Conservation (phyloP, 2,329 filamentous ascomycete genomes). For the Epichloe sibirici region DNA sequence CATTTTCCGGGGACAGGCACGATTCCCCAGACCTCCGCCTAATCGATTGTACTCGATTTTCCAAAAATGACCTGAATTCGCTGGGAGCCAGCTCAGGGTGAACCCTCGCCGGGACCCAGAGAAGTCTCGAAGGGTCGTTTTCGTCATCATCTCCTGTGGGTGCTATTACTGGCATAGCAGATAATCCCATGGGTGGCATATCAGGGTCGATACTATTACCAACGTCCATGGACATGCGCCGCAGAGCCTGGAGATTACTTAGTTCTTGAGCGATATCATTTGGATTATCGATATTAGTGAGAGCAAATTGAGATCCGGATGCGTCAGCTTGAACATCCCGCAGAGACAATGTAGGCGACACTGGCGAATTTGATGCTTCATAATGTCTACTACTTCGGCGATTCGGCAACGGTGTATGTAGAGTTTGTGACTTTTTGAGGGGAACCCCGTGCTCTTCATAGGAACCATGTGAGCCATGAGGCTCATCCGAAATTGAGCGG, state of each 20-base stretch:
- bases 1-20: conserved; percentile 43
- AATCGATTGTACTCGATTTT: conserved; percentile 84
- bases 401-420: conserved; percentile 26
- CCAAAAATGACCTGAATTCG: conserved; percentile 93
- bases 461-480: conserved; percentile 15
- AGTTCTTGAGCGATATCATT: conserved; percentile 85
- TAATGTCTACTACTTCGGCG: conserved; percentile 29
- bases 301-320: conserved; percentile 55
- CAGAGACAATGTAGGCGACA: conserved; percentile 41
- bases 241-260: conserved; percentile 80
- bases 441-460: conserved; percentile 20
- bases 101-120: conserved; percentile 91
- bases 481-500: conserved; percentile 35
- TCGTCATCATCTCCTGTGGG: conserved; percentile 67
- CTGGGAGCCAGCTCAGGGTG: conserved; percentile 91
- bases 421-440: conserved; percentile 31
- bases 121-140: conserved; percentile 74
- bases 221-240: conserved; percentile 92
- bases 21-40: conserved; percentile 69
- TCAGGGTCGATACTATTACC: conserved; percentile 61
- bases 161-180: conserved; percentile 60
- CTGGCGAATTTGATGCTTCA: conserved; percentile 30
- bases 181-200: conserved; percentile 54
- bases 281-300: conserved; percentile 82
- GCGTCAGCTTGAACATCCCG: conserved; percentile 49